Evolutionary conservation across 2,329 filamentous ascomycete species (phyloP).

Genomic region (Fusarium piperis): DNA sequence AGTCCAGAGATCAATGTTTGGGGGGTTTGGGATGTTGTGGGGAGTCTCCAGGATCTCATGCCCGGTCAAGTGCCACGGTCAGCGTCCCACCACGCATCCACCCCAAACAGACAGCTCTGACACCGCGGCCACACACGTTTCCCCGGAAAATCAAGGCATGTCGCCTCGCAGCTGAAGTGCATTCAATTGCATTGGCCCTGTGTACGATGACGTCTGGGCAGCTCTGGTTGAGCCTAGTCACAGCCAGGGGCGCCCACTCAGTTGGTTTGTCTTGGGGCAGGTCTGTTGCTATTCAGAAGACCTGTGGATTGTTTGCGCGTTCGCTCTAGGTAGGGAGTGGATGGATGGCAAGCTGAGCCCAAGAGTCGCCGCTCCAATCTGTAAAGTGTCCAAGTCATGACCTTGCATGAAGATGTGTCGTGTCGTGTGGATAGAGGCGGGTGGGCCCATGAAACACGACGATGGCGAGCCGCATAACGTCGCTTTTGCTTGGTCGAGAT

Average conservation of each 20-base stretch:
- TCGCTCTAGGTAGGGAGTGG: neutral
- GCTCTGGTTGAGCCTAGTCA: conserved; percentile 21
- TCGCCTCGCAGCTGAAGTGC: conserved; percentile 39
- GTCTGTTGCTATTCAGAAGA: neutral
- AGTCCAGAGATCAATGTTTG: conserved; percentile 14
- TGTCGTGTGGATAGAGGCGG: conserved; percentile 17
- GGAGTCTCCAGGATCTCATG: conserved; percentile 32
- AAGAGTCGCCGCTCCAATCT: neutral
- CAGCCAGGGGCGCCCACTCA: conserved; percentile 6
- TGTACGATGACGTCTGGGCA: conserved; percentile 37
- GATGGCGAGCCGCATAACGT: conserved; percentile 35
- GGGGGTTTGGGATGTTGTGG: conserved; percentile 26
- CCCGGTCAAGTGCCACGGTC: conserved; percentile 27
- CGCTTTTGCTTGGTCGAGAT: conserved; percentile 19
- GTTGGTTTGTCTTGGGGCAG: neutral
- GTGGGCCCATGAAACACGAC: conserved; percentile 29
- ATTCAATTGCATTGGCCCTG: conserved; percentile 30
- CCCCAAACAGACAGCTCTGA: conserved; percentile 18
- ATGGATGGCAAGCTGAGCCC: neutral
- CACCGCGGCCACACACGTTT: conserved; percentile 33
- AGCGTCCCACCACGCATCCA: conserved; percentile 36
- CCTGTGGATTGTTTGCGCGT: neutral
- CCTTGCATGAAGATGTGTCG: conserved; percentile 12
- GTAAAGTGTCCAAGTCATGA: conserved; percentile 1
- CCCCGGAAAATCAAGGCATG: conserved; percentile 41